Base-by-base conservation (phyloP, 345 rosid genomes). In the Melastoma malabathricum region DNA sequence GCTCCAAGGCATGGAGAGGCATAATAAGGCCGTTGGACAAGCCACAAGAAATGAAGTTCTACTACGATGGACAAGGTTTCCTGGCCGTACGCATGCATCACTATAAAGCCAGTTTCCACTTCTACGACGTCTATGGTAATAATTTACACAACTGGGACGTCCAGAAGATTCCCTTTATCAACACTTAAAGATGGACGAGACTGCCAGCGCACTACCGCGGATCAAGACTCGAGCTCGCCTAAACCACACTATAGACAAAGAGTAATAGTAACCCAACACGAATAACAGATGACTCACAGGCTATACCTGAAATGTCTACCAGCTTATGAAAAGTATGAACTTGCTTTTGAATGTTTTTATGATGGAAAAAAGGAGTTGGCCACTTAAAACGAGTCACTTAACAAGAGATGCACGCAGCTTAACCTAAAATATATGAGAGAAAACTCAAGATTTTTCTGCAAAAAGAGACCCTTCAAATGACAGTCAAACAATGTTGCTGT, bases 1-100 rank as follows among this genome's bases (percentile, higher is more conserved):
- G 96, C 5, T 87, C 96, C 22, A 81, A 83, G 59, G 89, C 96
- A 38, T 87, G 94, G 96, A 72, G 67, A 55, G 94, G 94, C 3
- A 63, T 47, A 16, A 23, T 74, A 0, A 19, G 3, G 5, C 57
- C 68, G 60, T 68, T 77, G 81, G 71, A 66, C 73, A 77, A 80
- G 52, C 55, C 25, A 1, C 54, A 69, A 23, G 94, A 79, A 60
- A 62, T 81, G 60, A 72, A 81, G 62, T 58, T 86, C 0, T 86
- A 75, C 54, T 59, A 80, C 8, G 90, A 84, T 10, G 90, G 90
- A 3, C 97, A 88, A 73, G 96, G 94, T 31, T 83, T 87, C 59
- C 64, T 83, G 80, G 75, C 85, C 2, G 43, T 81, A 46, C 58
- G 74, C 25, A 29, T 77, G 20, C 73, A 72, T 31, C 66, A 16